A percentile compares a stretch with the other conserved stretches of the same genome.
Conservation (phyloP, 805 yeast genomes). For the Saturnispora besseyi region DNA sequence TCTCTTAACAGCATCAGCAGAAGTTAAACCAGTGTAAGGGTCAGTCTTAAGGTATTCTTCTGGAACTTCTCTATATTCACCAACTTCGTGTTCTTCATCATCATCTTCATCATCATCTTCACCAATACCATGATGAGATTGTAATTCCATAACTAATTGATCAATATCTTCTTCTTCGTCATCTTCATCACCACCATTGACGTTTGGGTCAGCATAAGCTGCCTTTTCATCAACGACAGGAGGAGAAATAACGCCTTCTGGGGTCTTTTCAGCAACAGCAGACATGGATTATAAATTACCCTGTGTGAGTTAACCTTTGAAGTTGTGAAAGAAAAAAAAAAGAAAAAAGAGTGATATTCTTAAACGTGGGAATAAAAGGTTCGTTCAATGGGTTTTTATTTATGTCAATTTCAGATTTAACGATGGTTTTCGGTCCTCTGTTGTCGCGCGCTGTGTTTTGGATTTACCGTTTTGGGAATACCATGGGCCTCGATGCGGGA, state of each 20-base stretch:
- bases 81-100: slow-evolving; percentile 38
- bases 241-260: slow-evolving; percentile 6
- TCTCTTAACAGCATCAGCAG: slow-evolving; percentile 71
- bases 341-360: neutral
- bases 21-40: slow-evolving; percentile 63
- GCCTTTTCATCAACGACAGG: slow-evolving; percentile 38
- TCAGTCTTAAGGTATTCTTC: slow-evolving; percentile 80
- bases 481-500: neutral
- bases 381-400: neutral
- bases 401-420: neutral
- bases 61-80: slow-evolving; percentile 67
- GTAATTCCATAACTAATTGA: slow-evolving; percentile 70
- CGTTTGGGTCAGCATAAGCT: slow-evolving; percentile 47
- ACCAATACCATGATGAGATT: slow-evolving; percentile 46
- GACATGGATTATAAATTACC: slow-evolving; percentile 6
- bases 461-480: neutral
- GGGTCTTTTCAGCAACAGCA: slow-evolving; percentile 11
- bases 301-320: too few species aligned
- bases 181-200: slow-evolving; percentile 19
- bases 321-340: neutral
- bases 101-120: slow-evolving; percentile 50
- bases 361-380: neutral
- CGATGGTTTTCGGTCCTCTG: neutral
- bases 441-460: slow-evolving; percentile 1
- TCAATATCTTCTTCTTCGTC: slow-evolving; percentile 53